Conservation (phyloP, 495 filamentous ascomycete genomes). For the Penicillium parvum region DNA sequence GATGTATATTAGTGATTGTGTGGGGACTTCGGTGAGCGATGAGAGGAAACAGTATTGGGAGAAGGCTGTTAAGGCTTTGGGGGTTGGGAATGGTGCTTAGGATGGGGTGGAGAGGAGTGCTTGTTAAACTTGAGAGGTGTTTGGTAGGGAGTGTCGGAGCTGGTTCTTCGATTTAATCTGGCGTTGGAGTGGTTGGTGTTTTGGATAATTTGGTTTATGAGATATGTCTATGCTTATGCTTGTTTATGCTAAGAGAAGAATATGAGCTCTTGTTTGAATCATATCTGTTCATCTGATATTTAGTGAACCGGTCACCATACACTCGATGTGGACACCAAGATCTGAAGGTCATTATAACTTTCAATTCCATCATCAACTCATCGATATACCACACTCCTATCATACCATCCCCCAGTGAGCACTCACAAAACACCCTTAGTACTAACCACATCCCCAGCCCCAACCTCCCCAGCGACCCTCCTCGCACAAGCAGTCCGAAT, state of each 20-base stretch:
- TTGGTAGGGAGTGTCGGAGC: constrained; percentile 1
- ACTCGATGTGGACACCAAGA: too few relatives aligned
- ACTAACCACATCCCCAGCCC: constrained; percentile 87
- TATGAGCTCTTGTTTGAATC: too few relatives aligned
- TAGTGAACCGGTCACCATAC: too few relatives aligned
- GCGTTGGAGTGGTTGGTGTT: too few relatives aligned
- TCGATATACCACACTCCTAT: constrained; percentile 5
- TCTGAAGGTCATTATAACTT: background rate
- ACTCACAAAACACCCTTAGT: constrained; percentile 78
- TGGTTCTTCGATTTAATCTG: constrained; percentile 13
- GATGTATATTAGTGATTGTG: constrained; percentile 59
- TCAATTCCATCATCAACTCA: constrained; percentile 9
- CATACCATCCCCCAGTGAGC: constrained; percentile 6
- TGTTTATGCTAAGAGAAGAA: too few relatives aligned
- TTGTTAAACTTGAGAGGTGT: background rate
- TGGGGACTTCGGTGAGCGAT: constrained; percentile 49
- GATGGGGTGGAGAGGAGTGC: background rate
- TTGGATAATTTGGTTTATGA: background rate
- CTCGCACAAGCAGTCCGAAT: constrained; percentile 67
- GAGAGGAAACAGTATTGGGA: constrained; percentile 55
- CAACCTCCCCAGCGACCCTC: constrained; percentile 66
- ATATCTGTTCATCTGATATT: too few relatives aligned
- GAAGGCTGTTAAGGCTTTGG: constrained; percentile 36
- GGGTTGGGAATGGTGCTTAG: constrained; percentile 26
- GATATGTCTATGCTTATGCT: too few relatives aligned